Conservation (phyloP, 257 asterid species). For the Capsicum pubescens region DNA sequence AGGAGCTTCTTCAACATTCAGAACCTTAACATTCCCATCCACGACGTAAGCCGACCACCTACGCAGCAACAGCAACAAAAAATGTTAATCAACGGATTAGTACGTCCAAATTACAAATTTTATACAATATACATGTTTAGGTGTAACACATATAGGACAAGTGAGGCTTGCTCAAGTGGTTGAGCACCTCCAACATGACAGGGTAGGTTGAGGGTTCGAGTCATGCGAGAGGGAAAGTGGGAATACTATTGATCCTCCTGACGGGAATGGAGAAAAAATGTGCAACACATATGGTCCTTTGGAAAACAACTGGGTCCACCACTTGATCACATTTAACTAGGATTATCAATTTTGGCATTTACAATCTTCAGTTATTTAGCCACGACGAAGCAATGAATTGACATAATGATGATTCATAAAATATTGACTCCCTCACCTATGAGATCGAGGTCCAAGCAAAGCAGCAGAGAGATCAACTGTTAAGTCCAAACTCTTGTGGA, state of each 20-base stretch:
- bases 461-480: slow-evolving; percentile 77
- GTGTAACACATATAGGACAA: too few relatives aligned
- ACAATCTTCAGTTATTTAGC: neutral
- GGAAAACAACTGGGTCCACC: too few relatives aligned
- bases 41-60: slow-evolving; percentile 98
- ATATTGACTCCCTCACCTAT: slow-evolving; percentile 50
- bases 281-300: neutral
- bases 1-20: slow-evolving; percentile 85
- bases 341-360: slow-evolving; percentile 1
- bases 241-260: too few relatives aligned
- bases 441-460: slow-evolving; percentile 86
- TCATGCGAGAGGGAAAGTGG: too few relatives aligned
- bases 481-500: slow-evolving; percentile 88
- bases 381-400: too few relatives aligned
- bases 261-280: too few relatives aligned
- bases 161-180: too few relatives aligned
- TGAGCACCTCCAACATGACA: too few relatives aligned
- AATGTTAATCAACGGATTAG: neutral
- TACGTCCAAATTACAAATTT: neutral
- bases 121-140: neutral
- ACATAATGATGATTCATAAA: neutral
- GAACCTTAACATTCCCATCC: slow-evolving; percentile 79
- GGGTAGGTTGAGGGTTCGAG: too few relatives aligned
- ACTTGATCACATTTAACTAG: neutral
- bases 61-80: slow-evolving; percentile 15